Conservation (phyloP, 305 asterid genomes). For the Fraxinus sp. region DNA sequence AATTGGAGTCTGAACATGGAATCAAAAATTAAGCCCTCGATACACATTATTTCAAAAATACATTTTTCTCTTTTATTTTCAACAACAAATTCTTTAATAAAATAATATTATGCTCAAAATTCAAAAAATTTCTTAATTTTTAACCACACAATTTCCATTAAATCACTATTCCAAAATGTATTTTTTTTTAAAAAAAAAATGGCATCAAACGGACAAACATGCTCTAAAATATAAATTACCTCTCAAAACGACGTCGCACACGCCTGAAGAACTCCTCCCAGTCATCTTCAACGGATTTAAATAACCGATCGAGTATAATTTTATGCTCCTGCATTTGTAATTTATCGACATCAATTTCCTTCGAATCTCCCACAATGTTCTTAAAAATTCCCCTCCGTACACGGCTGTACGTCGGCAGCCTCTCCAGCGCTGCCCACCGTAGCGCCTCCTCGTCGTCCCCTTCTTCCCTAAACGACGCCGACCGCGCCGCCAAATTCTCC, state of each 20-base stretch:
- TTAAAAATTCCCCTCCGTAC: constrained; percentile 78
- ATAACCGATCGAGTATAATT: constrained; percentile 68
- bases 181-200: too few species aligned
- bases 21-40: neutral
- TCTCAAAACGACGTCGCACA: constrained; percentile 75
- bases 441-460: constrained; percentile 94
- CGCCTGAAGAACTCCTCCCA: constrained; percentile 82
- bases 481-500: constrained; percentile 76
- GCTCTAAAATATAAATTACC: constrained; percentile 37
- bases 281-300: constrained; percentile 65
- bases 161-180: too few species aligned
- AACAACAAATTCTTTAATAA: too few species aligned
- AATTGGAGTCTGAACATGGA: neutral
- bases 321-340: constrained; percentile 57
- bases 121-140: too few species aligned
- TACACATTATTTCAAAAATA: too few species aligned
- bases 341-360: constrained; percentile 67
- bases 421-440: constrained; percentile 95
- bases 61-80: too few species aligned
- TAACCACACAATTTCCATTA: too few species aligned
- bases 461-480: constrained; percentile 83
- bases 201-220: too few species aligned
- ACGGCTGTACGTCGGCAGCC: constrained; percentile 86
- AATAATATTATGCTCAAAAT: too few species aligned
- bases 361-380: constrained; percentile 67